Evolutionary conservation across 75 land plant genomes (phyloP).

Genomic region (Picea sitchensis): DNA sequence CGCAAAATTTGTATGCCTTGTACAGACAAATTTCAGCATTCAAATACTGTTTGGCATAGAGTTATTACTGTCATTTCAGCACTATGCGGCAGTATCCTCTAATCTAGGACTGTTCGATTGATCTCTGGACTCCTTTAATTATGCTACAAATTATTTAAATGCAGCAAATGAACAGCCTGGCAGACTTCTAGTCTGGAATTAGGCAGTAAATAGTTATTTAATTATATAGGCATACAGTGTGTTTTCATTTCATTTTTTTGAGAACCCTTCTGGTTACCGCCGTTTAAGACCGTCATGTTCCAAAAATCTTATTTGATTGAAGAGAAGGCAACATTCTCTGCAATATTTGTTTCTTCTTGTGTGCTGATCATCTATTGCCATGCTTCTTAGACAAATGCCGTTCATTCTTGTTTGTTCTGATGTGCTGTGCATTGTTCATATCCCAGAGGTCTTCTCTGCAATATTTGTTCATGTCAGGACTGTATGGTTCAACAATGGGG

Average conservation of each 20-base stretch:
- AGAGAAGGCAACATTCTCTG: neutral
- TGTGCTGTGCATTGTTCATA: neutral
- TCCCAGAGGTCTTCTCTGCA: neutral
- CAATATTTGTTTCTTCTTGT: neutral
- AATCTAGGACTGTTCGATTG: neutral
- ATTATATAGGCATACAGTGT: slow-evolving; percentile 1
- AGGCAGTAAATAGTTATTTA: slow-evolving; percentile 7
- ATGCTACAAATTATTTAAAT: slow-evolving; percentile 4
- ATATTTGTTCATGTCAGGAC: neutral
- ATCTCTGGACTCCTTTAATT: neutral
- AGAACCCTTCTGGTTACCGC: slow-evolving; percentile 5
- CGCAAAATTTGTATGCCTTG: slow-evolving; percentile 10
- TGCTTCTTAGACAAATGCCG: neutral
- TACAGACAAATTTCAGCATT: slow-evolving; percentile 10
- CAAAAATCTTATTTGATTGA: slow-evolving; percentile 11
- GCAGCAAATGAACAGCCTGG: slow-evolving; percentile 5
- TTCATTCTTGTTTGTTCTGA: neutral
- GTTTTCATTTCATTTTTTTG: slow-evolving; percentile 5
- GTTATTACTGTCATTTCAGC: neutral
- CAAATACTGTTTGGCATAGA: neutral
- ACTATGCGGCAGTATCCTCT: slow-evolving; percentile 6
- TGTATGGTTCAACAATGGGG: neutral
- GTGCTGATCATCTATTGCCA: neutral
- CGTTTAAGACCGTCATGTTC: neutral
- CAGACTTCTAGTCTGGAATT: neutral